Conservation (phyloP, 768 basidiomycete genomes). For the Russula earlei region DNA sequence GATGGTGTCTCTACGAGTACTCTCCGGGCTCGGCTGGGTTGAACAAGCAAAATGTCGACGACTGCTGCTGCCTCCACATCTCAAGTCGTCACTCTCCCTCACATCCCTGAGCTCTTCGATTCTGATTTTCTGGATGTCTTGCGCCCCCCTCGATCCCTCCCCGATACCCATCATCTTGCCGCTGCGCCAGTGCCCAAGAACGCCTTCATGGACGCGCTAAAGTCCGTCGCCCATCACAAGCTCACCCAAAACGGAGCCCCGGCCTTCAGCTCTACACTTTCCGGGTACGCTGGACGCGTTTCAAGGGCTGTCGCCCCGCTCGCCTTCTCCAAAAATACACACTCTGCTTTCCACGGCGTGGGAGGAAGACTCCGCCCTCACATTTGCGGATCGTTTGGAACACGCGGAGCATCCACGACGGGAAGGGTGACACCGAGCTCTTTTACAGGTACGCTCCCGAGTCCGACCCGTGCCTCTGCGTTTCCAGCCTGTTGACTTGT, state of each 20-base stretch:
- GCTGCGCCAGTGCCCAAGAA: constrained; percentile 25
- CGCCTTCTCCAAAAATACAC: constrained; percentile 24
- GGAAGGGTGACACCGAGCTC: constrained; percentile 47
- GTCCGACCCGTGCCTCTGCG: not conserved
- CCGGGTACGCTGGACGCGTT: constrained; percentile 51
- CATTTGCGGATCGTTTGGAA: constrained; percentile 62
- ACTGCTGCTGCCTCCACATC: constrained; percentile 23
- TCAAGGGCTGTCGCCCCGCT: constrained; percentile 29
- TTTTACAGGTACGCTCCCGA: constrained; percentile 46
- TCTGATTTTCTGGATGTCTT: constrained; percentile 48
- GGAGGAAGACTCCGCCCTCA: constrained; percentile 47
- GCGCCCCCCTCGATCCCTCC: constrained; percentile 29
- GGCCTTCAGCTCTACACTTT: constrained; percentile 42
- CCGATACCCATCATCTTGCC: not conserved
- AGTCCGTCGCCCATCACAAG: constrained; percentile 33
- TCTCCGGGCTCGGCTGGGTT: too few species aligned
- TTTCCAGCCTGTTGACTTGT: not conserved
- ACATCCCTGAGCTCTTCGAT: constrained; percentile 49
- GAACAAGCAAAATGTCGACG: constrained; percentile 8
- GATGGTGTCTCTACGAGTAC: not conserved
- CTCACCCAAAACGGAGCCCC: constrained; percentile 43
- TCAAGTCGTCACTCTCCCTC: constrained; percentile 44
- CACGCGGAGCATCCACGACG: constrained; percentile 59
- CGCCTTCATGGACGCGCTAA: constrained; percentile 49
- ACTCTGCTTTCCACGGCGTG: constrained; percentile 40